Conservation (phyloP, 2,329 filamentous ascomycete species). For the Shiraia sp. region DNA sequence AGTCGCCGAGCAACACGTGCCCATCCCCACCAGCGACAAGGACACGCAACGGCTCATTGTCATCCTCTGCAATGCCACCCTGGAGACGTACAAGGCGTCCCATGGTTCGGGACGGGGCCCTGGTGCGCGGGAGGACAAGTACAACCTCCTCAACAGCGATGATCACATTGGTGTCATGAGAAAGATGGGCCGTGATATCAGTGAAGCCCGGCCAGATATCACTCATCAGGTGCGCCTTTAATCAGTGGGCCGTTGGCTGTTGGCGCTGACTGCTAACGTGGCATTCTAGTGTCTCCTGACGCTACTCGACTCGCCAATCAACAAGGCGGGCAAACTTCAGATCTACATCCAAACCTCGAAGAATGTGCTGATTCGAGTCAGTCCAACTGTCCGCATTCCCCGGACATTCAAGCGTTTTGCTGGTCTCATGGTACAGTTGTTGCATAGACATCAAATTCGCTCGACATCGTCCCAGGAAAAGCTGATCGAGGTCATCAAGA, state of each 20-base stretch:
- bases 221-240: slow-evolving; percentile 82
- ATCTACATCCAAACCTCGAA: slow-evolving; percentile 99
- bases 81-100: slow-evolving; percentile 95
- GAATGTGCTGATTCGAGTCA: slow-evolving; percentile 96
- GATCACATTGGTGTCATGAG: slow-evolving; percentile 99
- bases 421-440: slow-evolving; percentile 95
- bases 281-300: slow-evolving; percentile 83
- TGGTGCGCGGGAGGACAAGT: slow-evolving; percentile 84
- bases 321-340: slow-evolving; percentile 96
- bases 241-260: slow-evolving; percentile 6
- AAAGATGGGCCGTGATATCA: slow-evolving; percentile 99
- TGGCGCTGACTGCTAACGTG: slow-evolving; percentile 22
- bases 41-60: slow-evolving; percentile 91
- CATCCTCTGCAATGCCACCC: slow-evolving; percentile 92
- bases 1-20: slow-evolving; percentile 86
- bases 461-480: slow-evolving; percentile 98
- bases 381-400: slow-evolving; percentile 95
- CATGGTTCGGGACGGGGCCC: slow-evolving; percentile 68
- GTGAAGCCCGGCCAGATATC: slow-evolving; percentile 95
- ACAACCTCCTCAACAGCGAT: slow-evolving; percentile 96
- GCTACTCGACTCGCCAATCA: slow-evolving; percentile 94
- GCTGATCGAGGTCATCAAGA: slow-evolving; percentile 94
- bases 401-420: slow-evolving; percentile 99
- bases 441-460: slow-evolving; percentile 93
- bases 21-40: slow-evolving; percentile 85